Base-by-base conservation (phyloP, 2,329 filamentous ascomycete genomes). In the Penicillium sp. region DNA sequence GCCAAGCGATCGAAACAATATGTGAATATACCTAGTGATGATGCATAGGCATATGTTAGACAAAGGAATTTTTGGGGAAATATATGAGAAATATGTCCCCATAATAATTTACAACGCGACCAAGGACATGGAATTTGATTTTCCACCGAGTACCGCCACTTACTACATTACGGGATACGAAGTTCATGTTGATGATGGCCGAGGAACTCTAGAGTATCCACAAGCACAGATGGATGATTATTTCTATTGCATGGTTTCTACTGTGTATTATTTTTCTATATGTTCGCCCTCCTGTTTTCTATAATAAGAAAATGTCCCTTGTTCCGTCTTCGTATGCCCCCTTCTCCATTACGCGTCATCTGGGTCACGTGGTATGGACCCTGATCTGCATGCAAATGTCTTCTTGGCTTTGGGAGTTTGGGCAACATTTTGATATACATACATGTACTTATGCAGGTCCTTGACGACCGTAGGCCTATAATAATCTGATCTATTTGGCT, bases 141-240 rank as follows among this genome's bases (percentile, higher is more conserved):
- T 31, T 22, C 26, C 40, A 35, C 40, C 6, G 22, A 29, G 13
- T 22, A 49, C 37, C 37, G 37, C 51, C 51, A 50, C 51, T 31
- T 53, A 53, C 43, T 53, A 53, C 43, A 48, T 48, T 51, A 51
- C 38, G 11, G 26, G 37, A 22, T 24, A 47, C 43, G 11, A 37
- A 20, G n/a, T 45, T 45, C 26, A 40, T 40, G 7, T 45, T 45
- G 43, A 40, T 39, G 13, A 32, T 16, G 5, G 4, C 13, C 6
- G 32, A 34, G 14, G 32, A 34, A 16, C 14, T 24, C 24, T 13
- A 11, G n/a, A 31, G 42, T 29, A 43, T 22, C 29, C 14, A 31
- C 44, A 26, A 16, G 14, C 20, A 14, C 38, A 24, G 13, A 14
- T 22, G 11, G 5, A 35, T 47, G 14, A 14, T 35, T n/a, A 35